Conservation (phyloP, 2,329 filamentous ascomycete species). For the Cladosporium sp. region DNA sequence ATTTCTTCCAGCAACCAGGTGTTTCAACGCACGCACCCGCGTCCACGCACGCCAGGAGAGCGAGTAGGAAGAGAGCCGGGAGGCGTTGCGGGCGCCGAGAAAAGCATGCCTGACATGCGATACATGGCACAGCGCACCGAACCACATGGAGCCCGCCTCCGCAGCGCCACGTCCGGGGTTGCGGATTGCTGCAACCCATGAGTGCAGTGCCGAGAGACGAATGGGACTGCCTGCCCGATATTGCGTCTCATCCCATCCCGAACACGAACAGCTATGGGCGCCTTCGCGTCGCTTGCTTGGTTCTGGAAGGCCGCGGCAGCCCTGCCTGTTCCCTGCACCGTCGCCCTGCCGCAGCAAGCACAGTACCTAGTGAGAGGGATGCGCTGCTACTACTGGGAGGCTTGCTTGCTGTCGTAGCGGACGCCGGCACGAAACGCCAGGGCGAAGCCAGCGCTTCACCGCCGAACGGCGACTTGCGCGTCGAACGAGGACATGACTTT, state of each 20-base stretch:
- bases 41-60: background rate
- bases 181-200: constrained; percentile 1
- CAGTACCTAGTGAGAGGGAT: too few species aligned
- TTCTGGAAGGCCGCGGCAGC: constrained; percentile 5
- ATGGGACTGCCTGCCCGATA: constrained; percentile 6
- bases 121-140: background rate
- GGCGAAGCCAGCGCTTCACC: constrained; percentile 10
- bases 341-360: background rate
- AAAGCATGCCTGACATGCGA: background rate
- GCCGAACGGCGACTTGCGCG: constrained; percentile 9
- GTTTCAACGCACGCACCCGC: constrained; percentile 11
- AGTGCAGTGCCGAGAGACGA: constrained; percentile 3
- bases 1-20: constrained; percentile 7
- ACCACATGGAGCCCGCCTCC: background rate
- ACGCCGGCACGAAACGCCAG: constrained; percentile 1
- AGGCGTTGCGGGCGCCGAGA: background rate
- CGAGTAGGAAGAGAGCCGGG: constrained; percentile 9
- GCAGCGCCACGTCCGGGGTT: constrained; percentile 8
- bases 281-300: background rate
- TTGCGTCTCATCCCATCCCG: constrained; percentile 4
- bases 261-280: background rate
- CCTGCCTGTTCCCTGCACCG: background rate
- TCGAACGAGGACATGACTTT: background rate
- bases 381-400: too few species aligned
- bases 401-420: background rate